Base-by-base conservation (phyloP, 1,284 basidiomycete species). In the Apiotrichum sp. region DNA sequence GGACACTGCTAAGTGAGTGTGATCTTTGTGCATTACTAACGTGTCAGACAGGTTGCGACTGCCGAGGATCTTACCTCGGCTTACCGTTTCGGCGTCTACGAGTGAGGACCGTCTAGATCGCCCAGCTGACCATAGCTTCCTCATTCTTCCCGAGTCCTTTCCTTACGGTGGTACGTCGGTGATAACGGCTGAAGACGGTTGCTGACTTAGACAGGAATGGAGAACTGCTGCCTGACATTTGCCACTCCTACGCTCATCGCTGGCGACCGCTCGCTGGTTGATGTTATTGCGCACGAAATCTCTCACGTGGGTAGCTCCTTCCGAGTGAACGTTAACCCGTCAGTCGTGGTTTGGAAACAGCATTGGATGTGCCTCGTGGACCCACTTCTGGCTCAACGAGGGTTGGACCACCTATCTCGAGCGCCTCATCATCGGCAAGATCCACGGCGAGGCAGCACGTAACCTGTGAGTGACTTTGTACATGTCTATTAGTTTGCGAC, bases 381-480 rank as follows among this genome's bases (percentile, higher is more conserved):
- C 81, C 4, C 87, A 89, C 72, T 93, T 93, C 79, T 95, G 90
- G 90, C 82, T 93, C 49, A 93, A 93, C 72, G 90, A 93, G 71
- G 79, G 91, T 38, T 96, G 89, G 87, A 96, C 93, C 36, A 93
- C 90, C 1, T 97, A 93, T 71, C 86, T 91, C 49, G 95, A 98
- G 74, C 84, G 93, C 29, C 78, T 96, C 8, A 65, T 71, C 56
- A 84, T 87, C 42, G 80, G 86, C 63, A 78, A 81, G 50, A 78
- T 95, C 1, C 85, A 93, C 69, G 83, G 86, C 0, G 83, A 88
- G 14, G 84, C 86, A 0, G 84, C 89, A 57, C 86, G 95, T 39
- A 89, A 85, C 13, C 92, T 76, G 72, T 75, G 42, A 64, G 72
- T 66, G 4, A 10, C 4, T 33, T 13, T 22, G 22, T 22, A 22